phyloP scores from a whole-genome alignment of 179 eudicot genomes.

The Kewa caespitosa region DNA sequence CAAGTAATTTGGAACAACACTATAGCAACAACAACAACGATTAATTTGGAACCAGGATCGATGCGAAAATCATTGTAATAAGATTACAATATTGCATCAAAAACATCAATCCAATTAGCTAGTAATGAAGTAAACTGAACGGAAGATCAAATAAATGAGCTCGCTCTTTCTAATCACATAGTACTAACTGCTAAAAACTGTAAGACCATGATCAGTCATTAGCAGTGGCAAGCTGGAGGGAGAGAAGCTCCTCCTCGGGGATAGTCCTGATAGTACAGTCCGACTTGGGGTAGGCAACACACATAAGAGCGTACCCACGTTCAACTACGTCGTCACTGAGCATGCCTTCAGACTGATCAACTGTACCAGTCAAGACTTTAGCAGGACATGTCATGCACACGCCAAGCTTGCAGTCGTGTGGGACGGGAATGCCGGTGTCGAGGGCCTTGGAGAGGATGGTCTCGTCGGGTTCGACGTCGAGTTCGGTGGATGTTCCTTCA shows the following conservation, averaged over 20 bases:
- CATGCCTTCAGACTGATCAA: conserved; percentile 93
- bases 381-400: conserved; percentile 99
- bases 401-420: conserved; percentile 87
- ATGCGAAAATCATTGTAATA: too few relatives aligned
- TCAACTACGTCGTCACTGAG: conserved; percentile 89
- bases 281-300: conserved; percentile 69
- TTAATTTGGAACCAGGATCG: too few relatives aligned
- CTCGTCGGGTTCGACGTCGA: conserved; percentile 79
- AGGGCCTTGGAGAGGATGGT: conserved; percentile 69
- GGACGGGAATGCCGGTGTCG: conserved; percentile 58
- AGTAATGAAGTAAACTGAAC: too few relatives aligned
- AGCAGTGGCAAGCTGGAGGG: conserved; percentile 80
- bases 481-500: conserved; percentile 51
- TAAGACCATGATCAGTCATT: conserved; percentile 77
- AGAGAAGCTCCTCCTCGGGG: conserved; percentile 81
- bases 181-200: too few relatives aligned
- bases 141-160: too few relatives aligned
- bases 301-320: conserved; percentile 67
- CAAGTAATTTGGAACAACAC: too few relatives aligned
- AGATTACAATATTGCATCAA: too few relatives aligned
- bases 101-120: too few relatives aligned
- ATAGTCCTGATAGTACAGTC: conserved; percentile 68
- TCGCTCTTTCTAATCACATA: too few relatives aligned
- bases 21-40: too few relatives aligned
- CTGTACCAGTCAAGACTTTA: conserved; percentile 53